Evolutionary conservation across 2,329 filamentous ascomycete genomes (phyloP).

Genomic region (Fusarium neocosmosporiellum): DNA sequence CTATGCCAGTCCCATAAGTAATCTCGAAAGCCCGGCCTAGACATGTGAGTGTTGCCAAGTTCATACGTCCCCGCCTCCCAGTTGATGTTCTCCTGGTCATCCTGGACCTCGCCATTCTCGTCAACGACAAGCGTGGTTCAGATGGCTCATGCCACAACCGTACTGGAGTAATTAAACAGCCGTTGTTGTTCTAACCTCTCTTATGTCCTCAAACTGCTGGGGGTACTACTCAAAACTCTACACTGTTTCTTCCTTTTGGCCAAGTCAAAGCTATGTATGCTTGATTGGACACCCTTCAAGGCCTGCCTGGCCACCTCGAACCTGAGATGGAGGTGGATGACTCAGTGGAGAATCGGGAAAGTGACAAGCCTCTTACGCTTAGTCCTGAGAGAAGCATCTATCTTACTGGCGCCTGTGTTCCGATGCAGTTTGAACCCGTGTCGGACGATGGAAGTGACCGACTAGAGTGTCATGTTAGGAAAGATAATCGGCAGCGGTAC

Average conservation of each 20-base stretch:
- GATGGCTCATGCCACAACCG: constrained; percentile 36
- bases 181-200: not conserved
- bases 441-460: constrained; percentile 56
- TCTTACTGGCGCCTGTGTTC: constrained; percentile 30
- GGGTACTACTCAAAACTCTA: not conserved
- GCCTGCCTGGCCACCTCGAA: constrained; percentile 45
- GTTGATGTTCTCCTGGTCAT: constrained; percentile 57
- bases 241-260: not conserved
- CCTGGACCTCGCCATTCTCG: constrained; percentile 56
- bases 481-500: constrained; percentile 51
- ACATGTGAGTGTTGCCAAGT: not conserved
- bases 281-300: not conserved
- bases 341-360: constrained; percentile 58
- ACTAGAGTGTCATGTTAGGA: constrained; percentile 52
- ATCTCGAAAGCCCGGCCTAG: not conserved
- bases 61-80: constrained; percentile 48
- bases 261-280: not conserved
- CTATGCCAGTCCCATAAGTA: not conserved
- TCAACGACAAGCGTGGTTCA: constrained; percentile 58
- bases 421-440: constrained; percentile 55
- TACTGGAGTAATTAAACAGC: not conserved
- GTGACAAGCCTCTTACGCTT: constrained; percentile 57
- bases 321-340: constrained; percentile 57
- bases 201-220: too few relatives aligned
- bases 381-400: constrained; percentile 33